Conservation (phyloP, 495 filamentous ascomycete species). For the Podospora appendiculata region DNA sequence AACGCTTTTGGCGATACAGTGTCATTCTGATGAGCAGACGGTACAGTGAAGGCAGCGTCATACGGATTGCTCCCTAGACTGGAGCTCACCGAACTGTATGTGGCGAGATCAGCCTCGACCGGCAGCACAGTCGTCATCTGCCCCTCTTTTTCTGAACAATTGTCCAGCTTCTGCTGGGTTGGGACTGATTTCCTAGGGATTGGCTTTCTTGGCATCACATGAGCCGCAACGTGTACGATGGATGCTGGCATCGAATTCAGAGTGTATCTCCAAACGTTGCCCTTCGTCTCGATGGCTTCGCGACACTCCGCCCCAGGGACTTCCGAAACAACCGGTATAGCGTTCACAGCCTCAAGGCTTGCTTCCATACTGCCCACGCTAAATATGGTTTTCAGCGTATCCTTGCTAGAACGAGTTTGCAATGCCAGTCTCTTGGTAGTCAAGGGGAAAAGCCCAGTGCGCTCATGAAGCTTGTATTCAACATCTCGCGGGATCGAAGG, state of each 20-base stretch:
- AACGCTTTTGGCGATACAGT: slow-evolving; percentile 4
- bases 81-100: slow-evolving; percentile 4
- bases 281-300: slow-evolving; percentile 9
- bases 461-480: slow-evolving; percentile 28
- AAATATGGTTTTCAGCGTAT: slow-evolving; percentile 35
- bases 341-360: slow-evolving; percentile 18
- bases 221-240: slow-evolving; percentile 18
- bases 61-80: slow-evolving; percentile 13
- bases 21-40: slow-evolving; percentile 5
- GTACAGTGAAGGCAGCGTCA: slow-evolving; percentile 6
- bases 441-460: slow-evolving; percentile 17
- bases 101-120: slow-evolving; percentile 7
- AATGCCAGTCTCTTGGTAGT: slow-evolving; percentile 26
- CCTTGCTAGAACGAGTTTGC: slow-evolving; percentile 25
- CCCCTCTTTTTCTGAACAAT: neutral
- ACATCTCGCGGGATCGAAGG: slow-evolving; percentile 26
- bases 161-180: slow-evolving; percentile 6
- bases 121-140: neutral
- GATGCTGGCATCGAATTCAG: slow-evolving; percentile 20
- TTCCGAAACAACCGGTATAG: slow-evolving; percentile 2
- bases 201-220: slow-evolving; percentile 24
- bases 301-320: slow-evolving; percentile 4
- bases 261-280: slow-evolving; percentile 17
- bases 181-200: slow-evolving; percentile 28
- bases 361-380: slow-evolving; percentile 29